phyloP scores from a whole-genome alignment of 306 rosid genomes.

The Ormosia emarginata region DNA sequence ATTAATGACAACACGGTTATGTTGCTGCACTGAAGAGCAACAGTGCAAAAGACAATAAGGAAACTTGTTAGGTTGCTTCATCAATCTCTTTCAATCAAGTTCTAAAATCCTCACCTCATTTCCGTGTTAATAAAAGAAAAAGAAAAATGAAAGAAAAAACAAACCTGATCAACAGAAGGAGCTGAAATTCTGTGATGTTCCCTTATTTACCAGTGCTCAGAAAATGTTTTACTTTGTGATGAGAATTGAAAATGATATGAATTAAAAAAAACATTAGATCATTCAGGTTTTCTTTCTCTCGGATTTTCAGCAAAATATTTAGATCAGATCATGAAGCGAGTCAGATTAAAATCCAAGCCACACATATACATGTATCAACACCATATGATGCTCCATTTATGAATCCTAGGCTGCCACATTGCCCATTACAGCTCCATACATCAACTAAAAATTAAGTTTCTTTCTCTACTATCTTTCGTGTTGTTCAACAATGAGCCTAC shows the following conservation, averaged over 20 bases:
- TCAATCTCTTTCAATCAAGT: not conserved
- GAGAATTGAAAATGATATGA: not conserved
- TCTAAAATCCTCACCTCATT: not conserved
- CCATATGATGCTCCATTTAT: not conserved
- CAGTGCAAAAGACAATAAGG: not conserved
- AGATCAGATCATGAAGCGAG: not conserved
- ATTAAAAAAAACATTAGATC: not conserved
- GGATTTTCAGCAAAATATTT: not conserved
- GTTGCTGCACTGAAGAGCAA: not conserved
- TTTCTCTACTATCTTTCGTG: constrained; percentile 11
- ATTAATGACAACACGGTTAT: not conserved
- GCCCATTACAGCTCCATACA: not conserved
- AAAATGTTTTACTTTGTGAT: not conserved
- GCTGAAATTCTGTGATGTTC: not conserved
- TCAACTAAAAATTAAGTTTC: constrained; percentile 8
- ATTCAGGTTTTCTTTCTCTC: not conserved
- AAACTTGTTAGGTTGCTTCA: constrained; percentile 13
- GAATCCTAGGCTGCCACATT: constrained; percentile 31
- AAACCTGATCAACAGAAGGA: not conserved
- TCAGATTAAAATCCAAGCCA: not conserved
- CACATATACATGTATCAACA: not conserved
- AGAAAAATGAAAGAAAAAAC: not conserved
- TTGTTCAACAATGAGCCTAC: constrained; percentile 29
- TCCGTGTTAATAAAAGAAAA: not conserved
- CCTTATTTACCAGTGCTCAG: not conserved